Percentiles rank a stretch among this genome's conserved stretches.
Conservation (phyloP, 768 basidiomycete genomes). For the Kwoniella botswanensis region DNA sequence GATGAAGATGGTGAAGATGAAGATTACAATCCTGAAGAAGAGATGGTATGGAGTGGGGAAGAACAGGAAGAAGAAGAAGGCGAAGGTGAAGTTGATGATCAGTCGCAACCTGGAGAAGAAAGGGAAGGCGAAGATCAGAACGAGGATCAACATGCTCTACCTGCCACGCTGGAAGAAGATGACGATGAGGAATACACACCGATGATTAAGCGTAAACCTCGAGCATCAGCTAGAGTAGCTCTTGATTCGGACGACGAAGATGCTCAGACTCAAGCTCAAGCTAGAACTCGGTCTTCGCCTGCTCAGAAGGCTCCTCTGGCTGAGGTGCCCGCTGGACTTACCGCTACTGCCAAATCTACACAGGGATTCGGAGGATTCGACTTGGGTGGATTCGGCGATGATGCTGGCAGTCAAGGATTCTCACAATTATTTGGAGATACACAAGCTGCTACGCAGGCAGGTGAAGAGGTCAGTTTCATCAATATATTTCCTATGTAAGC, state of each 20-base stretch:
- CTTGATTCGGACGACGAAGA: constrained; percentile 44
- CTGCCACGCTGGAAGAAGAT: not conserved
- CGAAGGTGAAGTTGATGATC: not conserved
- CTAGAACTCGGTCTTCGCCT: not conserved
- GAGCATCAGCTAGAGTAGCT: constrained; percentile 19
- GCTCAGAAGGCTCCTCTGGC: constrained; percentile 19
- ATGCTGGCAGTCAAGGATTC: constrained; percentile 44
- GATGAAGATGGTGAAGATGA: constrained; percentile 32
- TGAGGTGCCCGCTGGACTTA: constrained; percentile 9
- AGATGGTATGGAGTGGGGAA: constrained; percentile 27
- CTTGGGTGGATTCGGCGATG: constrained; percentile 38
- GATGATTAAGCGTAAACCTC: constrained; percentile 22
- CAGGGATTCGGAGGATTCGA: constrained; percentile 25
- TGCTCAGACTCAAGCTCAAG: not conserved
- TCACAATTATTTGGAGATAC: constrained; percentile 55
- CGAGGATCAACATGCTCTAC: constrained; percentile 13
- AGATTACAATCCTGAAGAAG: constrained; percentile 24
- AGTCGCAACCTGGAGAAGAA: not conserved
- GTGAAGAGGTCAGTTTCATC: constrained; percentile 22
- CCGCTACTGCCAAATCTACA: not conserved
- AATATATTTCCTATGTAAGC: not conserved
- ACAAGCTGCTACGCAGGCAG: constrained; percentile 24
- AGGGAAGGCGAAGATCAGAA: constrained; percentile 6
- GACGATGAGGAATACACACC: constrained; percentile 28
- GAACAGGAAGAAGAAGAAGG: constrained; percentile 10